phyloP scores from a whole-genome alignment of 2,329 filamentous ascomycete genomes.

The Penicillium expansum region DNA sequence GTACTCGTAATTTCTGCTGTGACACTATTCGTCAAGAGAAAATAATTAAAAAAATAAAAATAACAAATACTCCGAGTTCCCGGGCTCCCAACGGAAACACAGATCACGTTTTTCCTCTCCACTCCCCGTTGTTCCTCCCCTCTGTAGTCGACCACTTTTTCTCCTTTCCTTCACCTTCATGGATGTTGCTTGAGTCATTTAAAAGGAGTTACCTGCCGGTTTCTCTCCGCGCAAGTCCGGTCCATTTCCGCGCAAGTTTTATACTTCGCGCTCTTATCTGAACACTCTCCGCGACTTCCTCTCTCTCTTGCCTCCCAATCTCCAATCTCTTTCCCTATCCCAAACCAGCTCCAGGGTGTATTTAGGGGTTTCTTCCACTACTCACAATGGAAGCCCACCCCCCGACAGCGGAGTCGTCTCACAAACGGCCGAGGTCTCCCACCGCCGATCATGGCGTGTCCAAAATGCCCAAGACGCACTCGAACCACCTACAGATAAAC shows the following conservation, averaged over 20 bases:
- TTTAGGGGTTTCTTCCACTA: not conserved
- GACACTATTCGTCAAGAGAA: not conserved
- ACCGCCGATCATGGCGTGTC: constrained; percentile 42
- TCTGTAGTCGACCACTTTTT: not conserved
- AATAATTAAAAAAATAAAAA: not conserved
- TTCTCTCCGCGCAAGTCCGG: constrained; percentile 8
- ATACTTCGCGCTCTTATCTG: constrained; percentile 3
- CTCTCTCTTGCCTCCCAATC: not conserved
- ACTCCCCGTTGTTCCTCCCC: constrained; percentile 11
- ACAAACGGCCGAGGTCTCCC: constrained; percentile 48
- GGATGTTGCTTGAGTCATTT: constrained; percentile 3
- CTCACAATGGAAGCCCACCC: constrained; percentile 35
- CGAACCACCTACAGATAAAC: constrained; percentile 65
- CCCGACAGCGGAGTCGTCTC: constrained; percentile 38
- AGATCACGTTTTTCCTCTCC: constrained; percentile 15
- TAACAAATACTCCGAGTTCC: not conserved
- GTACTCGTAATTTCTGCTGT: not conserved
- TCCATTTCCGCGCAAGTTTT: constrained; percentile 9
- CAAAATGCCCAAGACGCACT: constrained; percentile 55
- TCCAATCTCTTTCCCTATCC: not conserved
- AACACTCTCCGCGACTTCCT: not conserved
- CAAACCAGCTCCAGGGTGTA: not conserved
- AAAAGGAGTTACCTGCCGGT: constrained; percentile 4
- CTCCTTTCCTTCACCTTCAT: constrained; percentile 11
- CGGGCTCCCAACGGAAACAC: not conserved